These are phyloP conservation scores for Coffea eugenioides DNA, from an alignment of 257 asterid genomes.

Conservation along the genomic window DNA sequence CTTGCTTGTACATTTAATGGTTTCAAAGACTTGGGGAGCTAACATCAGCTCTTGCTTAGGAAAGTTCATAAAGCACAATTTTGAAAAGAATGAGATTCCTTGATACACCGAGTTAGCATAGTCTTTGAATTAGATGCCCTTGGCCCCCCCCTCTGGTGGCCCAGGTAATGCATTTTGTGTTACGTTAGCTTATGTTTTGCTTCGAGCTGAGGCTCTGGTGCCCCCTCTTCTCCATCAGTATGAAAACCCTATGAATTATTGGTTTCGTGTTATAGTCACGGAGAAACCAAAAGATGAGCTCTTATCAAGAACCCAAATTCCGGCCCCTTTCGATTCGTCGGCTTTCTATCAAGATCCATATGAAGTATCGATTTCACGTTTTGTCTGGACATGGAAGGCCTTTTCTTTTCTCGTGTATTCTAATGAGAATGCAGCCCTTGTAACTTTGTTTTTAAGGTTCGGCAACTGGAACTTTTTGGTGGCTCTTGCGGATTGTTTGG, in stretches of 20 bases:
- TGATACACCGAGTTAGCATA: background rate
- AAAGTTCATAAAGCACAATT: background rate
- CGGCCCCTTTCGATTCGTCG: background rate
- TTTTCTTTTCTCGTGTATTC: too few species aligned
- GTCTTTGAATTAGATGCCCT: background rate
- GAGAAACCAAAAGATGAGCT: background rate
- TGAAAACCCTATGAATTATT: background rate
- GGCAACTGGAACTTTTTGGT: too few species aligned
- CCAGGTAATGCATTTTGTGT: background rate
- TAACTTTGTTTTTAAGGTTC: too few species aligned
- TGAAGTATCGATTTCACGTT: too few species aligned
- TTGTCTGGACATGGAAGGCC: too few species aligned
- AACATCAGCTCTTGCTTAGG: background rate
- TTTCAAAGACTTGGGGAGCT: background rate
- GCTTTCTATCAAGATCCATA: too few species aligned
- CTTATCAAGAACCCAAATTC: background rate
- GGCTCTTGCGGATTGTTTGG: too few species aligned
- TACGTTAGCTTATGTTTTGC: background rate
- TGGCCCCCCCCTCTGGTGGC: background rate
- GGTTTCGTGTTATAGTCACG: background rate
- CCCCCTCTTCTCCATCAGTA: too few species aligned
- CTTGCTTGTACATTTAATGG: background rate
- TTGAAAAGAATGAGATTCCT: background rate
- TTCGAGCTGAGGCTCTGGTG: background rate
- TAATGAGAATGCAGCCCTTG: too few species aligned